Evolutionary conservation across 225 moss, liverwort and hornwort genomes (phyloP).

Genomic region (Neckera pumila): DNA sequence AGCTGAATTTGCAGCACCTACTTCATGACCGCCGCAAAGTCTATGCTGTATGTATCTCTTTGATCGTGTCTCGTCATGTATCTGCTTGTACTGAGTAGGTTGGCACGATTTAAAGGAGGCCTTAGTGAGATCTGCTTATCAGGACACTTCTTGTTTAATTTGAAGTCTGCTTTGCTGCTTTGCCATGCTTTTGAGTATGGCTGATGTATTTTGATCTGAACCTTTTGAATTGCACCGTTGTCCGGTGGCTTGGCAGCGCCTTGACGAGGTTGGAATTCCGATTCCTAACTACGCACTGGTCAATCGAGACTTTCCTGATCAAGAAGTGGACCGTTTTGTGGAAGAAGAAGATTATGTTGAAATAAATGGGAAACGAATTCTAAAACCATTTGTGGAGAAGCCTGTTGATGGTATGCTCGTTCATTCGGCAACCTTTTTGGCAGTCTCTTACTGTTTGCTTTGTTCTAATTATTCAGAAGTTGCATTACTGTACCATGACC

Average conservation of each 20-base stretch:
- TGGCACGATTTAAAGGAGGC: not conserved
- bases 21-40: constrained; percentile 99
- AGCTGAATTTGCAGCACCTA: constrained; percentile 75
- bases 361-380: constrained; percentile 74
- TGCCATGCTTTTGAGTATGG: not conserved
- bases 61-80: not conserved
- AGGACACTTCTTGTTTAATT: not conserved
- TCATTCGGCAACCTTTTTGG: not conserved
- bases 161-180: not conserved
- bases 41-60: constrained; percentile 62
- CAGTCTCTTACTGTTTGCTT: not conserved
- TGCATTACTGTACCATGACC: not conserved
- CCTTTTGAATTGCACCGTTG: not conserved
- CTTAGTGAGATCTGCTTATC: not conserved
- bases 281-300: constrained; percentile 85
- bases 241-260: constrained; percentile 43
- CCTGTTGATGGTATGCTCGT: constrained; percentile 75
- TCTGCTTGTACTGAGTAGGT: not conserved
- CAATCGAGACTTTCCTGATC: constrained; percentile 78
- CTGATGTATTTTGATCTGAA: not conserved
- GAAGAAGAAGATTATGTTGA: constrained; percentile 99
- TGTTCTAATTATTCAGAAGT: not conserved
- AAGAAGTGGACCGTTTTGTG: constrained; percentile 75
- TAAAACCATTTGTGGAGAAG: constrained; percentile 98
- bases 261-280: constrained; percentile 77